A percentile compares a stretch with the other conserved stretches of the same genome.
Conservation (phyloP, 495 filamentous ascomycete species). For the Daldinia vernicosa region DNA sequence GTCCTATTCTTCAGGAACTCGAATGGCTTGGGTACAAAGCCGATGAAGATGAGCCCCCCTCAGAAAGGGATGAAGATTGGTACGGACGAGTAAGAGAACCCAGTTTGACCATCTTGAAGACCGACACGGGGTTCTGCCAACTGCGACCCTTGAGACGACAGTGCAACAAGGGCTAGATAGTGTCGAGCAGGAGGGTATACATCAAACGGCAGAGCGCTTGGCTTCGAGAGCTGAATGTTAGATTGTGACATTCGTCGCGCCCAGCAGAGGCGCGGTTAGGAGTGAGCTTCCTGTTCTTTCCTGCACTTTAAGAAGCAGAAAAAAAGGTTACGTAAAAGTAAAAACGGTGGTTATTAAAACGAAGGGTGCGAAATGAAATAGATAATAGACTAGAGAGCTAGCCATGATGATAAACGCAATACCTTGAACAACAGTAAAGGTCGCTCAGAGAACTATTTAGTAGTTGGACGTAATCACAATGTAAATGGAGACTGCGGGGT, state of each 20-base stretch:
- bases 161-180: slow-evolving; percentile 13
- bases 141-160: neutral
- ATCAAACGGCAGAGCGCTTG: neutral
- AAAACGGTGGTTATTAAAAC: slow-evolving; percentile 12
- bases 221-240: neutral
- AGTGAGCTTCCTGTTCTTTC: neutral
- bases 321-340: slow-evolving; percentile 7
- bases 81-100: slow-evolving; percentile 5
- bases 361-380: slow-evolving; percentile 17
- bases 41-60: slow-evolving; percentile 57
- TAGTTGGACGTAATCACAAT: neutral
- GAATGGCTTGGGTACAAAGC: slow-evolving; percentile 76
- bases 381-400: slow-evolving; percentile 33
- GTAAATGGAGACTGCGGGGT: neutral
- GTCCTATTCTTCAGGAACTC: slow-evolving; percentile 78
- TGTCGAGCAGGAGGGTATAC: neutral
- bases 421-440: neutral
- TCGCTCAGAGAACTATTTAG: neutral
- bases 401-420: slow-evolving; percentile 17
- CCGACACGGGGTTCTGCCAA: neutral
- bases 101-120: neutral
- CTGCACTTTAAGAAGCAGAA: neutral
- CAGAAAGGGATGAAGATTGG: slow-evolving; percentile 19
- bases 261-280: neutral
- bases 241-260: neutral